Evolutionary conservation across 2,329 filamentous ascomycete genomes (phyloP), one percentile per base, ranked within the genome.

Genomic region (Calonectria multiphialidica): DNA sequence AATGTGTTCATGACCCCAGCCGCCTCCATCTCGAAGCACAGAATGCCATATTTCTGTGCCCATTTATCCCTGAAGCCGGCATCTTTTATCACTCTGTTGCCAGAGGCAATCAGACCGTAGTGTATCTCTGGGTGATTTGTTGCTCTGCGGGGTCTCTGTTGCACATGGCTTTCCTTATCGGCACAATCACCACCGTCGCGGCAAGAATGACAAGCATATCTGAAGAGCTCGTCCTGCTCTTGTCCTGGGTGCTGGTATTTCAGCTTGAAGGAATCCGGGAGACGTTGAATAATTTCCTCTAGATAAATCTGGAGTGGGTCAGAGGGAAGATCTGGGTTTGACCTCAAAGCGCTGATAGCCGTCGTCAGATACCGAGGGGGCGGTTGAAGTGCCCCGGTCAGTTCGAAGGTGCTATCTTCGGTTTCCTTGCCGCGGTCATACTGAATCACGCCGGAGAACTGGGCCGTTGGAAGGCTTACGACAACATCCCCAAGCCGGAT

Each of bases 401-500:
- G 15, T 21, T 66, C 35, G 44, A 68, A 71, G 13, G 13, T 9
- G 16, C 33, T 40, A 13, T 37, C 21, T 23, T 62, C 66, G 3
- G 33, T 44, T 16, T 66, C 55, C n/a, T 72, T 74, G 6, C 72
- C 72, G 2, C 68, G 33, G 12, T 77, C 76, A 21, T 72, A 74
- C 13, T 78, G 75, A 2, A 78, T 68, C 0, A 77, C 71, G 0
- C 72, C 73, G 0, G 66, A 53, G 13, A 65, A 65, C 1, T 5
- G 42, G 0, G 45, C n/a, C 2, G 53, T 66, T 6, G 71, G 67
- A 3, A 61, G 35, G 44, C 71, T 65, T 0, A 78, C 73, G 1
- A 76, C 76, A 0, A 79, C 73, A 13, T 77, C 75, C 0, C 77
- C 77, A 0, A 79, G 74, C 0, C 75, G 63, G 6, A 76, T 64